Evolutionary conservation across 2,329 filamentous ascomycete species (phyloP), one percentile per base, ranked within the genome.

Genomic region (Aspergillus floridensis): DNA sequence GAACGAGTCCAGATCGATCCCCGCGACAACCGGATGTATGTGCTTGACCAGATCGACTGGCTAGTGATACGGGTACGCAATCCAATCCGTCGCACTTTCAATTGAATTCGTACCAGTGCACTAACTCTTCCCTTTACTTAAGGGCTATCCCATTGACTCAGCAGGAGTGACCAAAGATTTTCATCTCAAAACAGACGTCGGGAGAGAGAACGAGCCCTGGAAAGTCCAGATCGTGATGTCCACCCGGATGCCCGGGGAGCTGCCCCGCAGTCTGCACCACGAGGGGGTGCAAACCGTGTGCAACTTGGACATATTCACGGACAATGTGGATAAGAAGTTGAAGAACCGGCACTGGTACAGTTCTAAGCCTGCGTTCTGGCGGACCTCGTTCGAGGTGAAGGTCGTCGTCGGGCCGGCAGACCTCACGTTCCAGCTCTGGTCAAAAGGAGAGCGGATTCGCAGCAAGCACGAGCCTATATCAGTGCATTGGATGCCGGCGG

Each of bases 301-400:
- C 57, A 63, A 64, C 26, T 60, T 77, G 1, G 62, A 69, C 35
- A 70, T 73, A 7, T 58, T 59, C 8, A 70, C 72, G 0, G 63
- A 67, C 2, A 55, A 56, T 21, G 67, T 72, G 2, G 68, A 74
- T 3, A 70, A 67, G 52, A 75, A 74, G 32, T 51, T 68, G 32
- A 76, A 75, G 55, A 76, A 76, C 58, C 61, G 67, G 3, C 71
- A 70, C 44, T 76, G 73, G 72, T 76, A 73, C 52, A 72, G 65
- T 44, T 54, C 62, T 8, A 70, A 70, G 4, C 67, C 73, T 4
- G 53, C 57, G 5, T 76, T 73, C 53, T 69, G 71, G 64, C 62
- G 69, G n/a, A 66, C 68, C 0, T 63, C 59, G 0, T 74, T 76
- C 47, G 66, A 73, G 44, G 67, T 76, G 12, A 69, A 63, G 41